Percentiles rank a stretch among this genome's conserved stretches.
These are phyloP conservation scores for Saccharomycopsis hybrid DNA, from an alignment of 1,139 yeast genomes.

Conservation along the genomic window DNA sequence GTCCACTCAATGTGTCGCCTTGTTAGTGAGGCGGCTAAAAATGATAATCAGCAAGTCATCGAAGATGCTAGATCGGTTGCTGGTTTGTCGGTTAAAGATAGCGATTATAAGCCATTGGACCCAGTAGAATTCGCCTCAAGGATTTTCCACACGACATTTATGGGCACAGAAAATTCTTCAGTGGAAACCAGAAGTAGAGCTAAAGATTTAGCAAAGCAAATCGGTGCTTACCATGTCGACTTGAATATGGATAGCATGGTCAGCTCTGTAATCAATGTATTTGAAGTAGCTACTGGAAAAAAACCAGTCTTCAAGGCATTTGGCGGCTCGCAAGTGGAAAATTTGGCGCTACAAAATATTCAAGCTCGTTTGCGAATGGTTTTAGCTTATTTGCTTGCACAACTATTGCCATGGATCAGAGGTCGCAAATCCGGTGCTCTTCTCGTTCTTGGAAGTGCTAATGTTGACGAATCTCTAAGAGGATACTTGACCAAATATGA, in stretches of 20 bases:
- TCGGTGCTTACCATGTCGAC: slow-evolving; percentile 89
- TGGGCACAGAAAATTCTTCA: slow-evolving; percentile 95
- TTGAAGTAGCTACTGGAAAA: slow-evolving; percentile 86
- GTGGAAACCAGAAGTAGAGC: slow-evolving; percentile 80
- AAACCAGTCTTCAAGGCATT: slow-evolving; percentile 82
- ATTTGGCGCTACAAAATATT: slow-evolving; percentile 88
- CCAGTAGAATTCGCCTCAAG: slow-evolving; percentile 71
- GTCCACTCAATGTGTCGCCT: slow-evolving; percentile 91
- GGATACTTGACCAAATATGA: slow-evolving; percentile 96
- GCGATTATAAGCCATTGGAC: slow-evolving; percentile 58
- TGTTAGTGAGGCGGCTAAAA: slow-evolving; percentile 60
- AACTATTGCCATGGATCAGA: slow-evolving; percentile 90
- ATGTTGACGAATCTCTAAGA: slow-evolving; percentile 94
- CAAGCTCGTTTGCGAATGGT: slow-evolving; percentile 97
- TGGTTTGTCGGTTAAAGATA: slow-evolving; percentile 35
- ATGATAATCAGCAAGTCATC: slow-evolving; percentile 68
- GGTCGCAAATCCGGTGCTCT: slow-evolving; percentile 60
- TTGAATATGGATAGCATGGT: slow-evolving; percentile 87
- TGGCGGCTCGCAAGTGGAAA: slow-evolving; percentile 90
- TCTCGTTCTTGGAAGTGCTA: slow-evolving; percentile 89
- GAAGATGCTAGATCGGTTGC: slow-evolving; percentile 65
- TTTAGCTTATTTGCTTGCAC: slow-evolving; percentile 86
- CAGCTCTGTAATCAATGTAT: slow-evolving; percentile 61
- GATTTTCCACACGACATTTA: slow-evolving; percentile 82
- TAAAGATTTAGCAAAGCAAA: slow-evolving; percentile 60